phyloP scores from a whole-genome alignment of 2,329 filamentous ascomycete species.

The Fusarium subglutinans region DNA sequence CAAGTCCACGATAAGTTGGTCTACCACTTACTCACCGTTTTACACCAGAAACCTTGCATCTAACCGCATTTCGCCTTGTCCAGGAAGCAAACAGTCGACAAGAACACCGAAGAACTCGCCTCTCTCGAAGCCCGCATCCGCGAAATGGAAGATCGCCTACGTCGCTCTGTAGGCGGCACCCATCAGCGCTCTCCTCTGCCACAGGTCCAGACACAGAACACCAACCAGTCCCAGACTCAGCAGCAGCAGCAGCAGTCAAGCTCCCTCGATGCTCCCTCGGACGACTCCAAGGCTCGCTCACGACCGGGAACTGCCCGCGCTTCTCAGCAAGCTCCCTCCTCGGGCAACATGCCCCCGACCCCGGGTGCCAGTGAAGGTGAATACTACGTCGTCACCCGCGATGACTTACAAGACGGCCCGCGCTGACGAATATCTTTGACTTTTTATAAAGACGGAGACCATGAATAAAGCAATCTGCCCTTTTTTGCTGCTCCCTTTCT shows the following conservation, averaged over 20 bases:
- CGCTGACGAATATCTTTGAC: slow-evolving; percentile 44
- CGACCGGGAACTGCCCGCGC: slow-evolving; percentile 64
- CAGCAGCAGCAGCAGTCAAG: slow-evolving; percentile 11
- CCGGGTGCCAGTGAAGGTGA: slow-evolving; percentile 72
- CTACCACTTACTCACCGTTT: slow-evolving; percentile 10
- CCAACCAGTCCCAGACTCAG: slow-evolving; percentile 30
- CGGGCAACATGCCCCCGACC: slow-evolving; percentile 68
- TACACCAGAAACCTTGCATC: not conserved
- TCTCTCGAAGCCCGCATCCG: slow-evolving; percentile 84
- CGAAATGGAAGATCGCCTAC: slow-evolving; percentile 84
- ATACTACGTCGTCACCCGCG: slow-evolving; percentile 54
- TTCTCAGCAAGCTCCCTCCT: slow-evolving; percentile 61
- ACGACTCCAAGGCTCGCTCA: slow-evolving; percentile 54
- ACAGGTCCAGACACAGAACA: slow-evolving; percentile 19
- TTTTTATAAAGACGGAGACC: slow-evolving; percentile 50
- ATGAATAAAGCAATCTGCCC: slow-evolving; percentile 43
- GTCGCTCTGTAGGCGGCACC: slow-evolving; percentile 42
- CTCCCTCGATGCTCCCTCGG: slow-evolving; percentile 37
- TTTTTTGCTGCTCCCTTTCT: slow-evolving; percentile 4
- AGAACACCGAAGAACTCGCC: slow-evolving; percentile 82
- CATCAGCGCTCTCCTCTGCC: slow-evolving; percentile 32
- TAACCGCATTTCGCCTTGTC: slow-evolving; percentile 33
- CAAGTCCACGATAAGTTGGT: slow-evolving; percentile 84
- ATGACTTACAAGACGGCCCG: slow-evolving; percentile 43
- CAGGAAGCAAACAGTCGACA: slow-evolving; percentile 82